These are phyloP conservation scores for Agaricus bisporus DNA, from an alignment of 768 basidiomycete species.

Conservation along the genomic window DNA sequence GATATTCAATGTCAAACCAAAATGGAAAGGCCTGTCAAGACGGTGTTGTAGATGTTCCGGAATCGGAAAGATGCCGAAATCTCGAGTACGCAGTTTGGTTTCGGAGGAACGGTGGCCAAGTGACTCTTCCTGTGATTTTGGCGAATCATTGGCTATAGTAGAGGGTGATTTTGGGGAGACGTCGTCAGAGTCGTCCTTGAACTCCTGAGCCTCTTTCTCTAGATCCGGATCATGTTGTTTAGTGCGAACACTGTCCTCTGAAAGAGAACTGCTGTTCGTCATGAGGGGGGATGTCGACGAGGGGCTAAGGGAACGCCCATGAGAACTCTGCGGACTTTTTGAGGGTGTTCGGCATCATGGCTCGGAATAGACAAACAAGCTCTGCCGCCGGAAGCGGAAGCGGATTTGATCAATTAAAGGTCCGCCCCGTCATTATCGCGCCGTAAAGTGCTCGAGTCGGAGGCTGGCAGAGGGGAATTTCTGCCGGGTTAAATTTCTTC, in stretches of 20 bases:
- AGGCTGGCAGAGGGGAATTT: no score
- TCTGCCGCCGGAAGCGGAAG: no score
- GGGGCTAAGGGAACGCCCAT: background rate
- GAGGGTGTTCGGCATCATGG: no score
- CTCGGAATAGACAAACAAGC: no score
- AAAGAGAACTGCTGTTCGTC: slow-evolving; percentile 6
- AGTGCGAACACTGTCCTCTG: slow-evolving; percentile 4
- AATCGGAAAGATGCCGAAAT: slow-evolving; percentile 64
- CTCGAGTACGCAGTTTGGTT: slow-evolving; percentile 20
- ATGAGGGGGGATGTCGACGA: slow-evolving; percentile 1
- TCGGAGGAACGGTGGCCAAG: background rate
- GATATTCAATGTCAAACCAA: slow-evolving; percentile 45
- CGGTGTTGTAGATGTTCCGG: slow-evolving; percentile 49
- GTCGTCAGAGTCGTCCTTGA: background rate
- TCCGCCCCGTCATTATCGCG: no score
- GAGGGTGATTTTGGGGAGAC: background rate
- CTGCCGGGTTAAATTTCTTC: no score
- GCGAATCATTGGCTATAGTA: background rate
- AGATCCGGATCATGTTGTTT: background rate
- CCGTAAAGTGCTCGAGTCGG: no score
- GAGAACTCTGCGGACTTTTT: no score
- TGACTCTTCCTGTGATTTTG: background rate
- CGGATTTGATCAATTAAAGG: no score
- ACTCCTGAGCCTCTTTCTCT: background rate
- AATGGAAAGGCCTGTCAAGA: slow-evolving; percentile 43